Conservation (phyloP, 495 filamentous ascomycete genomes). For the Hypoxylon rickii region DNA sequence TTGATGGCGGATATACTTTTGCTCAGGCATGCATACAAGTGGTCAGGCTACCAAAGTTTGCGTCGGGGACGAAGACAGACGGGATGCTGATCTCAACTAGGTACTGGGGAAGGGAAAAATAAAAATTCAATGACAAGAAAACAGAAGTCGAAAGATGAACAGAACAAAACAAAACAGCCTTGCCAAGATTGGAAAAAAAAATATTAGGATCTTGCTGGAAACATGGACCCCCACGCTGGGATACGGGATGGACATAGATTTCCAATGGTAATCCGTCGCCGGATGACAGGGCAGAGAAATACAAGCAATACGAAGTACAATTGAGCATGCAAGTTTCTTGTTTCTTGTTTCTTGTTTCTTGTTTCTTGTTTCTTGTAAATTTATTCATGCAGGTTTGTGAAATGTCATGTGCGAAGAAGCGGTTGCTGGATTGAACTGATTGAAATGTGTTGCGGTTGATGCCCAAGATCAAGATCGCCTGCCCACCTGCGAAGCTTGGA, state of each 20-base stretch:
- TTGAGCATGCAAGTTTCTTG: conserved; percentile 5
- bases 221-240: conserved; percentile 29
- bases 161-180: conserved; percentile 7
- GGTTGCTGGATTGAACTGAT: neutral
- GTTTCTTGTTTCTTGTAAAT: neutral
- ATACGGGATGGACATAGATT: conserved; percentile 42
- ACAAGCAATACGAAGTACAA: conserved; percentile 36
- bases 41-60: conserved; percentile 38
- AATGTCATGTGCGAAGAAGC: neutral
- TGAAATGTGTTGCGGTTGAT: neutral
- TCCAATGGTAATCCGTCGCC: conserved; percentile 42
- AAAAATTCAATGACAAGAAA: conserved; percentile 20
- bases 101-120: conserved; percentile 9
- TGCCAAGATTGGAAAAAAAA: conserved; percentile 32
- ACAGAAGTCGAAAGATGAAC: conserved; percentile 29
- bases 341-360: neutral
- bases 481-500: too few species aligned
- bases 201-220: conserved; percentile 31
- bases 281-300: conserved; percentile 37
- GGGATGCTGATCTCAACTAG: conserved; percentile 30
- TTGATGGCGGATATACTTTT: conserved; percentile 30
- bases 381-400: neutral
- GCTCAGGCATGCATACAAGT: conserved; percentile 13
- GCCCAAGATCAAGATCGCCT: neutral
- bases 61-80: conserved; percentile 23